Conservation (phyloP, 148 eudicot species). For the Persicaria tinctoria region DNA sequence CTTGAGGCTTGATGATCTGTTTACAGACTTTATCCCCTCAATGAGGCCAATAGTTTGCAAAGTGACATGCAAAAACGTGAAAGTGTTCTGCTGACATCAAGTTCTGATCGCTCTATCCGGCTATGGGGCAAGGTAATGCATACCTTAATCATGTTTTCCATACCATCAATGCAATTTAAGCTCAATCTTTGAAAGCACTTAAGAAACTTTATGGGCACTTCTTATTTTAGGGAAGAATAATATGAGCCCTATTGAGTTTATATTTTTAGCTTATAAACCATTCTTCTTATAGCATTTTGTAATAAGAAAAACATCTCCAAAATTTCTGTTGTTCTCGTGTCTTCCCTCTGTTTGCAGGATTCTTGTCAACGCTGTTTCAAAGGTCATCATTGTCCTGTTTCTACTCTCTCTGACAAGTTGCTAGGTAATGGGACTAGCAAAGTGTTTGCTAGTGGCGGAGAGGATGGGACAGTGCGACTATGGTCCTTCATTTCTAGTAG, state of each 20-base stretch:
- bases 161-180: neutral
- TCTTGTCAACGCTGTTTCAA: slow-evolving; percentile 49
- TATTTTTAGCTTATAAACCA: neutral
- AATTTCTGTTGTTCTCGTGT: neutral
- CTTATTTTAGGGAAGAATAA: neutral
- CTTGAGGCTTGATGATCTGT: slow-evolving; percentile 2
- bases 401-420: slow-evolving; percentile 60
- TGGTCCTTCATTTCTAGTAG: slow-evolving; percentile 69
- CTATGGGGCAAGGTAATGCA: slow-evolving; percentile 75
- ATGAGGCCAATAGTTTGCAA: slow-evolving; percentile 35
- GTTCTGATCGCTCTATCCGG: slow-evolving; percentile 60
- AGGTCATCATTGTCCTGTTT: slow-evolving; percentile 68
- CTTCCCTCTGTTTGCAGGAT: slow-evolving; percentile 32
- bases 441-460: slow-evolving; percentile 82
- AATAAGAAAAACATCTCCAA: neutral
- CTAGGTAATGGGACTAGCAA: slow-evolving; percentile 43
- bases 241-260: neutral
- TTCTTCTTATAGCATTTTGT: slow-evolving; percentile 1
- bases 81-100: slow-evolving; percentile 57
- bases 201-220: neutral
- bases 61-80: slow-evolving; percentile 33
- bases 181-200: neutral
- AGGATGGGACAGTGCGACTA: slow-evolving; percentile 72
- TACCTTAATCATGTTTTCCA: neutral
- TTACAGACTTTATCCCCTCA: slow-evolving; percentile 46